These are phyloP conservation scores for Eucalyptus decipiens DNA, from an alignment of 345 rosid genomes.

Conservation along the genomic window DNA sequence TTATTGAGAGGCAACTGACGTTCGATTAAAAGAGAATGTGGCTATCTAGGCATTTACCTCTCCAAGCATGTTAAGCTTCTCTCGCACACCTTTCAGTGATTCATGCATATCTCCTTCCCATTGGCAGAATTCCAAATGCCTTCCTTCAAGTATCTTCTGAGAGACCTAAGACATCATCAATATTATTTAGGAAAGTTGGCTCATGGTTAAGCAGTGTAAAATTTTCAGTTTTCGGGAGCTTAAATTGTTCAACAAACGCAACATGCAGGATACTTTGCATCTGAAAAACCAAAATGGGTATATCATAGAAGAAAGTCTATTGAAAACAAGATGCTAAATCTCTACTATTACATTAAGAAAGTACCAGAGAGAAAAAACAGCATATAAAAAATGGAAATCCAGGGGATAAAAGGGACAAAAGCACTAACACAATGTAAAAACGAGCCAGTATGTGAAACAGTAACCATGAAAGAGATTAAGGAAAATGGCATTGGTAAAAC, in stretches of 20 bases:
- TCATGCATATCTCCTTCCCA: conserved; percentile 61
- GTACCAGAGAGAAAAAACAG: neutral
- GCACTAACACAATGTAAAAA: neutral
- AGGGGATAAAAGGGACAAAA: neutral
- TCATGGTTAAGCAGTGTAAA: neutral
- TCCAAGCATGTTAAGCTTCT: conserved; percentile 75
- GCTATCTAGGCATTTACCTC: conserved; percentile 34
- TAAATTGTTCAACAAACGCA: neutral
- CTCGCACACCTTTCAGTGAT: conserved; percentile 52
- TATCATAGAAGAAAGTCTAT: neutral
- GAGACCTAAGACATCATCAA: conserved; percentile 34
- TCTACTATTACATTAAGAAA: neutral
- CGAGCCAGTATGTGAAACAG: neutral
- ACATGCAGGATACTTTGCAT: neutral
- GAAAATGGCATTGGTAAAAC: neutral
- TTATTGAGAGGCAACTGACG: neutral
- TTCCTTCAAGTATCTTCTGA: conserved; percentile 54
- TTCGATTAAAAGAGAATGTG: neutral
- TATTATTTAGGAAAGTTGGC: neutral
- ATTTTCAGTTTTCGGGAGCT: neutral
- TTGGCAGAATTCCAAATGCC: conserved; percentile 50
- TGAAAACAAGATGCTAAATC: neutral
- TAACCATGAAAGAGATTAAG: neutral
- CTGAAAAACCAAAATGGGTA: neutral
- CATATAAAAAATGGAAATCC: neutral